phyloP scores from a whole-genome alignment of 495 filamentous ascomycete genomes.

The Penicillium fimorum region DNA sequence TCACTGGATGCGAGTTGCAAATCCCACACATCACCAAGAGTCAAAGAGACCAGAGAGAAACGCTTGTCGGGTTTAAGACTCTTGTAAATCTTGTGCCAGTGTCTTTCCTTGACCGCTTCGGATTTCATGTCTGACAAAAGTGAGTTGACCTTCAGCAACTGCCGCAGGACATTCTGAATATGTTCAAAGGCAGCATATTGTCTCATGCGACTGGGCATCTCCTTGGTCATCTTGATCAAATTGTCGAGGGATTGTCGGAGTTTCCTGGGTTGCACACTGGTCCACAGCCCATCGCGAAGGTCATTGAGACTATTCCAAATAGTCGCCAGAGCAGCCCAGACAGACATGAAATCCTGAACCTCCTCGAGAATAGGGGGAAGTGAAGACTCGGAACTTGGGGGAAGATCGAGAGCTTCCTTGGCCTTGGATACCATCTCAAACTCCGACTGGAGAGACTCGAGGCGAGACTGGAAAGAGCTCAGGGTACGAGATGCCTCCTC shows the following conservation, averaged over 20 bases:
- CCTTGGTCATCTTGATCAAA: constrained; percentile 96
- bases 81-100: constrained; percentile 98
- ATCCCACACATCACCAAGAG: constrained; percentile 97
- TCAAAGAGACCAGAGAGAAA: constrained; percentile 90
- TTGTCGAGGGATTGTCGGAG: constrained; percentile 83
- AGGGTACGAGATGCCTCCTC: constrained; percentile 80
- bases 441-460: constrained; percentile 79
- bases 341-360: constrained; percentile 97
- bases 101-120: constrained; percentile 90
- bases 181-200: constrained; percentile 99
- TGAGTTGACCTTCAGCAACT: constrained; percentile 83
- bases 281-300: constrained; percentile 87
- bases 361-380: constrained; percentile 85
- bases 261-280: constrained; percentile 87
- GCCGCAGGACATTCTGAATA: constrained; percentile 85
- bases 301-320: constrained; percentile 98
- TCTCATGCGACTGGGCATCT: constrained; percentile 98
- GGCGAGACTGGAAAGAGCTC: constrained; percentile 72
- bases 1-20: constrained; percentile 85
- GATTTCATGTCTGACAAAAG: constrained; percentile 91
- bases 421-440: constrained; percentile 93
- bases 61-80: constrained; percentile 83
- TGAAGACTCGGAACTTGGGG: constrained; percentile 70
- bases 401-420: constrained; percentile 92
- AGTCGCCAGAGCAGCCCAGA: constrained; percentile 90